Evolutionary conservation across 2,329 filamentous ascomycete species (phyloP), one percentile per base, ranked within the genome.

Genomic region (Myriosclerotinia scirpicola): DNA sequence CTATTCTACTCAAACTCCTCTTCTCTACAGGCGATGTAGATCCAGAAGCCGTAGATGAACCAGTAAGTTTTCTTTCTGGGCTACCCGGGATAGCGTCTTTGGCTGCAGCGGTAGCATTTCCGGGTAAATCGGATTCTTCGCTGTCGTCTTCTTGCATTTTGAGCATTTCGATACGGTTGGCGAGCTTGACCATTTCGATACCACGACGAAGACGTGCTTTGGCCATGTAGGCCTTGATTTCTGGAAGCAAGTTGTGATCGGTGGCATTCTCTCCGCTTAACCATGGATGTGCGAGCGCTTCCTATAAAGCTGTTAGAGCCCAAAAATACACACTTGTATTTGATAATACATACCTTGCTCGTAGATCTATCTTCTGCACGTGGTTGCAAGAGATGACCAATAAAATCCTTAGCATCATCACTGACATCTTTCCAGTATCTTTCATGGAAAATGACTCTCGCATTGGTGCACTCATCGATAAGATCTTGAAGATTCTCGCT

Each of bases 391-490:
- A 99, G 84, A 67, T 83, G 81, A 69, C 90, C 81, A 79, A 99
- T 98, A 78, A 99, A 99, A 72, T 94, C 88, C 81, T 98, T 99
- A 71, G 93, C 95, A 72, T 98, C 93, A 60, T 90, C 84, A 77
- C 93, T 97, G 74, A 99, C 95, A 73, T 97, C 95, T 78, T 93
- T 95, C 95, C 95, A 99, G 81, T 98, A 99, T 67, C 94, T 88
- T 77, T 97, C 93, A 78, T 99, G 95, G 85, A 98, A 99, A 64
- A 97, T 86, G 68, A 99, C 91, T 61, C 88, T 86, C 52, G 88
- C 90, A 69, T 86, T 88, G 74, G 87, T 92, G 81, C 93, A 98
- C 80, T 99, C 95, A 70, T 97, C 92, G 72, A 99, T 96, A 71
- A 99, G 84, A 75, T 98, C 95, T 71, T 90, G 86, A 59, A 99